phyloP scores from a whole-genome alignment of 164 flowering plant species.

The Vitis labrusca region DNA sequence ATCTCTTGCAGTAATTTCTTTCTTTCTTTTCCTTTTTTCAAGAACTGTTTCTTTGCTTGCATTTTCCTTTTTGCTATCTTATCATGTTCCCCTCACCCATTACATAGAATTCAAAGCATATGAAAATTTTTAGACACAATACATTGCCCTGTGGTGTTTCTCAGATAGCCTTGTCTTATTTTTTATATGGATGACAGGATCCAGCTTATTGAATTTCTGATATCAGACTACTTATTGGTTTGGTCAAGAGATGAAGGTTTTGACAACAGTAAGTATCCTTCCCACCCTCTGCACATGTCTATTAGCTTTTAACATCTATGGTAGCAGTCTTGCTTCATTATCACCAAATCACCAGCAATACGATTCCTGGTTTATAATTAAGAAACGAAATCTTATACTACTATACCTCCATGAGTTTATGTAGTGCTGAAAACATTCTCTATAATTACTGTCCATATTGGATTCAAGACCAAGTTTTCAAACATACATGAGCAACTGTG shows the following conservation, averaged over 20 bases:
- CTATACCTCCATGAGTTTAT: background rate
- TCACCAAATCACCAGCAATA: background rate
- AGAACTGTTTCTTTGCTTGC: too few species aligned
- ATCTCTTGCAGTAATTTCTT: too few species aligned
- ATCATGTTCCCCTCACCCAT: too few species aligned
- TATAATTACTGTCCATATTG: background rate
- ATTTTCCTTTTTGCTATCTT: too few species aligned
- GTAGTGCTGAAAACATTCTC: background rate
- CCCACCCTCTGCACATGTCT: background rate
- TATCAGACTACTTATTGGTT: constrained; percentile 55
- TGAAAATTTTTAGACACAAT: too few species aligned
- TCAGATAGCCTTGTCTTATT: background rate
- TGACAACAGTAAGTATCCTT: constrained; percentile 49
- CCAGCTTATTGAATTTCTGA: constrained; percentile 78
- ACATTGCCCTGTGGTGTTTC: background rate
- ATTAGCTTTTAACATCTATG: background rate
- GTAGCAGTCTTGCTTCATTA: background rate
- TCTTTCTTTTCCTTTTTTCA: too few species aligned
- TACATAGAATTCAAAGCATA: too few species aligned
- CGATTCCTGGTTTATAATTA: background rate
- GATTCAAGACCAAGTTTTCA: background rate
- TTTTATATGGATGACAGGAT: constrained; percentile 57
- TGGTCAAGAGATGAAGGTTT: constrained; percentile 62
- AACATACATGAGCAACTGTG: background rate
- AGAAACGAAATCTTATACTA: background rate